Base-by-base conservation (phyloP, 768 basidiomycete species). In the Boletus huronensis region DNA sequence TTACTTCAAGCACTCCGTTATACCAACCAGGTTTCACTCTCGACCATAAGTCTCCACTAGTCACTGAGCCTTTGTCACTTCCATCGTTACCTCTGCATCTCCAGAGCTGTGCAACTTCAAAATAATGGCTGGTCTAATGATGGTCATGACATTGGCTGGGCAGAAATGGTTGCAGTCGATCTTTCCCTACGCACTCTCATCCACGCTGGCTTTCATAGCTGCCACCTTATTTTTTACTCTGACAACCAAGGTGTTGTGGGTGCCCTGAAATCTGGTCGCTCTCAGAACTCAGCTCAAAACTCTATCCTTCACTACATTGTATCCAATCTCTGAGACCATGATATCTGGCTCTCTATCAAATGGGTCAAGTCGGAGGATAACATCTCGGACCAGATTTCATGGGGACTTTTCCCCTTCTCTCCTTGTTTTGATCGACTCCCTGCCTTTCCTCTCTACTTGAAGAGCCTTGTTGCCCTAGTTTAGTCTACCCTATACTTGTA, bases 231-330 rank as follows among this genome's bases (percentile, higher is more conserved):
- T 0, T 50, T 81, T 1, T 66, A 68, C 6, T 78, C 75, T 0
- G 77, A 81, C 56, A 79, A 80, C 52, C 32, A 58, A 7, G 75
- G 74, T 0, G 74, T 78, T 0, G 67, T 81, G 1, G 25, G 45
- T 0, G 45, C 54, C 0, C 23, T 61, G 0, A 49, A 38, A 3
- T 25, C 60, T 0, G 51, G 55, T 3, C 19, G 26, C 7, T 61
- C 55, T 3, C 26, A 28, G 3, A 56, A 23, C 17, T 0, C 32
- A 0, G 25, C 31, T 0, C 59, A 61, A 1, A 61, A 61, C 8
- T 8, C 10, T 0, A 29, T 61, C 9, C 43, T 61, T 1, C 9
- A 23, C 3, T 48, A 44, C 9, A 58, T 62, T 1, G 5, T 52
- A 0, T 7, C 49, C 0, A 44, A 16, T 5, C 48, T 61, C 9